Evolutionary conservation across 2,329 filamentous ascomycete genomes (phyloP), one percentile per base, ranked within the genome.

Genomic region (Clonostachys sp.): DNA sequence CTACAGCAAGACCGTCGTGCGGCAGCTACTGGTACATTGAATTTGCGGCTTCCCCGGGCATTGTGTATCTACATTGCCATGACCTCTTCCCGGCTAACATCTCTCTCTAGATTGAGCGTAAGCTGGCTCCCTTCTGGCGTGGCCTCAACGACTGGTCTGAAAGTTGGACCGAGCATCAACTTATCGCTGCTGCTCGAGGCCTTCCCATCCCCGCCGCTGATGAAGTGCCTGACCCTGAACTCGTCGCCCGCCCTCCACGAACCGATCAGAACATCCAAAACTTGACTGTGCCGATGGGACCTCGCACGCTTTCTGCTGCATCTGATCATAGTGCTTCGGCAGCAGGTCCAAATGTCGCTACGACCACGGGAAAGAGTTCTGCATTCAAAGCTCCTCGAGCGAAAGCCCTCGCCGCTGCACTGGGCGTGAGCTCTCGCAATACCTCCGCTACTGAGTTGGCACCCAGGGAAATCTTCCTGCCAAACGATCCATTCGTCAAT

Each of bases 41-140:
- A 20, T 10, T 30, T 30, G 24, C 24, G 24, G 24, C 24, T 35
- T 18, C 17, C 17, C 12, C 39, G n/a, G 13, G 10, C 13, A 17
- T 2, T 7, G 7, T 3, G 5, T 20, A 34, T 8, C 34, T 17
- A n/a, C 13, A 30, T 16, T 6, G 13, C 43, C 30, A 30, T 30
- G 8, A 30, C 24, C 8, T 30, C 24, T 30, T 30, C 24, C 24
- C 8, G 24, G 24, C 24, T 30, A 30, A 30, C 12, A 18, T 18
- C 12, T n/a, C n/a, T 20, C 9, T 51, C 41, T 52, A 97, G 92
- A 91, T 99, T 63, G 94, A 99, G 68, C 81, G 94, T 56, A 85
- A 87, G 52, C 70, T 99, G 51, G 94, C 94, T 40, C 94, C 94
- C 0, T 99, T 99, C 65, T 99, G 92, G 91, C 86, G 87, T 61